Evolutionary conservation across 2,329 filamentous ascomycete genomes (phyloP), one percentile per base, ranked within the genome.

Genomic region (Boeremia lycopersici): DNA sequence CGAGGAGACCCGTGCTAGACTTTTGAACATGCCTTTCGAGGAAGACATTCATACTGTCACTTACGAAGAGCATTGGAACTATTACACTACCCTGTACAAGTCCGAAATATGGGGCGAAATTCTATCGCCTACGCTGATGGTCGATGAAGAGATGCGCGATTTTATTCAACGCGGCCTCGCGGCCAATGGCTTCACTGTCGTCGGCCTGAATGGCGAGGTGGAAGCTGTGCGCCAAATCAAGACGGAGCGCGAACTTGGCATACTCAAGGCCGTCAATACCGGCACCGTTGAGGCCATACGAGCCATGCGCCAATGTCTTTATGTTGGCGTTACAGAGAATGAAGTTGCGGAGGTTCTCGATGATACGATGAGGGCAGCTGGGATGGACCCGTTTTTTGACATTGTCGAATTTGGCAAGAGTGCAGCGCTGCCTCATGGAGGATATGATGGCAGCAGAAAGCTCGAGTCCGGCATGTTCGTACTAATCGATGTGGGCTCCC

Each of bases 41-140:
- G 69, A 77, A 2, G 74, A 79, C 13, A 74, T 87, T 6, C 76
- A 82, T 10, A 82, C 86, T 34, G 76, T 88, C 12, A 75, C 78
- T 0, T 88, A 85, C 79, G 84, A 87, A 69, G 85, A 88, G 62
- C 84, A 87, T 60, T 87, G 84, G 85, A 79, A 87, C 65, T 85
- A 84, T 1, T 88, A 87, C 67, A 69, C 70, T 0, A 87, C 82
- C 0, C 74, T 88, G 15, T 71, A 78, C 11, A 58, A 78, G 23
- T 62, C 66, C 4, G 57, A 60, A 8, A 69, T 70, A 3, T 71
- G 67, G 68, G 81, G 79, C 0, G 60, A 68, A 8, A 63, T 34
- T 1, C 50, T 69, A 1, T 68, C 67, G 0, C 65, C 73, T 5
- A 79, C 66, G n/a, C 59, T 88, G n/a, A 86, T 87, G 81, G 79